A percentile compares a stretch with the other conserved stretches of the same genome.
phyloP scores from a whole-genome alignment of 2,329 filamentous ascomycete genomes.

The Apiospora pterosperma region DNA sequence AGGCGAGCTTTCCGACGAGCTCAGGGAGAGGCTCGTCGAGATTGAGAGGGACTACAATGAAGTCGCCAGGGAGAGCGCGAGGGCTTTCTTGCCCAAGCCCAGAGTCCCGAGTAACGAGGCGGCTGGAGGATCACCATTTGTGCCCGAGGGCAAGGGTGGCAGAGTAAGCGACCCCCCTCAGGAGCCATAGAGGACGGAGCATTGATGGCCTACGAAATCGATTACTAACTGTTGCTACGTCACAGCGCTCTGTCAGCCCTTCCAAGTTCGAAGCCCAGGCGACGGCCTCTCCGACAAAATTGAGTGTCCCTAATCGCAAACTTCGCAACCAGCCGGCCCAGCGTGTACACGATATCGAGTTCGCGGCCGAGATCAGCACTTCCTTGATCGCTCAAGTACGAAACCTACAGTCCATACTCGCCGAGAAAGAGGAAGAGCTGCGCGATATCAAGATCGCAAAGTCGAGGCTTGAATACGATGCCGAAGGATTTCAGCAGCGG shows the following conservation, averaged over 20 bases:
- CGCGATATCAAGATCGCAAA: conserved; percentile 73
- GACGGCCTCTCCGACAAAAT: conserved; percentile 82
- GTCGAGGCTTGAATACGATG: conserved; percentile 76
- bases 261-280: conserved; percentile 82
- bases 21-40: conserved; percentile 78
- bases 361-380: conserved; percentile 96
- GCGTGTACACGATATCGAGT: conserved; percentile 92
- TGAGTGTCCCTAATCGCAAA: conserved; percentile 81
- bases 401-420: conserved; percentile 78
- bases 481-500: conserved; percentile 74
- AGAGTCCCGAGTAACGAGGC: conserved; percentile 69
- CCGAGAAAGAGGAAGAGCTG: conserved; percentile 83
- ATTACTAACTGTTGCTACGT: not conserved
- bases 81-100: conserved; percentile 84
- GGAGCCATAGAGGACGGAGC: not conserved
- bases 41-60: conserved; percentile 96
- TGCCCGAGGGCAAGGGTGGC: conserved; percentile 48
- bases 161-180: conserved; percentile 40
- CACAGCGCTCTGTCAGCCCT: conserved; percentile 66
- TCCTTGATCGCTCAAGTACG: conserved; percentile 92
- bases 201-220: not conserved
- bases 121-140: conserved; percentile 48
- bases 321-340: conserved; percentile 86
- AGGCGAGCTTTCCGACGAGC: conserved; percentile 74
- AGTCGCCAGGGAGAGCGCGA: conserved; percentile 82